Evolutionary conservation across 2,329 filamentous ascomycete genomes (phyloP), one percentile per base, ranked within the genome.

Genomic region (Alternaria triticimaculans): DNA sequence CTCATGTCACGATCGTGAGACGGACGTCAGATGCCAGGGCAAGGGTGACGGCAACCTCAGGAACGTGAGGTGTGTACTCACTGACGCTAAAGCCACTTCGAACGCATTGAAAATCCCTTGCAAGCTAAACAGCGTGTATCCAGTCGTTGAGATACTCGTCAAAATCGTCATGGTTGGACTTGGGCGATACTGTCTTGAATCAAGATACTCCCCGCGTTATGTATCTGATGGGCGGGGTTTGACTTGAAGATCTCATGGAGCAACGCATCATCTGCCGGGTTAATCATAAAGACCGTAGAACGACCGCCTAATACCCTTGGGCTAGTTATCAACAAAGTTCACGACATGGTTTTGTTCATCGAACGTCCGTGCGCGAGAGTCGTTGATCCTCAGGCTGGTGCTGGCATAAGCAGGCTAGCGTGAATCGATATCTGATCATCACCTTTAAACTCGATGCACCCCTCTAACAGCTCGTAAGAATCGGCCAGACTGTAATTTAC

Each of bases 271-370:
- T 14, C 26, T 15, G 18, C 28, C 18, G 11, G 26, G 26, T 28
- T 18, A 51, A 33, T 14, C 48, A 21, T 12, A 20, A 41, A 51
- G n/a, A 51, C 18, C 21, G 44, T 25, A 21, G 48, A 41, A 23
- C 18, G 25, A 49, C 48, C 26, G 37, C 46, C 14, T 20, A n/a
- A 45, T 41, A 14, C 30, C 20, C 20, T 49, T 5, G 3, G 6
- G 14, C 23, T 49, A 14, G 20, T 20, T 11, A 45, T 26, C 44
- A 18, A 15, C 63, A n/a, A 61, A 67, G 70, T 15, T 20, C 28
- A 12, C 6, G 37, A 51, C 48, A 18, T 23, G 25, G n/a, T 10
- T 20, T n/a, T 21, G 25, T n/a, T 18, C 43, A 30, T 41, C 37
- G 20, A 57, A 43, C 44, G 10, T 44, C 48, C 25, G 51, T 21